Conservation (phyloP, 768 basidiomycete species). For the Boletus huronensis region DNA sequence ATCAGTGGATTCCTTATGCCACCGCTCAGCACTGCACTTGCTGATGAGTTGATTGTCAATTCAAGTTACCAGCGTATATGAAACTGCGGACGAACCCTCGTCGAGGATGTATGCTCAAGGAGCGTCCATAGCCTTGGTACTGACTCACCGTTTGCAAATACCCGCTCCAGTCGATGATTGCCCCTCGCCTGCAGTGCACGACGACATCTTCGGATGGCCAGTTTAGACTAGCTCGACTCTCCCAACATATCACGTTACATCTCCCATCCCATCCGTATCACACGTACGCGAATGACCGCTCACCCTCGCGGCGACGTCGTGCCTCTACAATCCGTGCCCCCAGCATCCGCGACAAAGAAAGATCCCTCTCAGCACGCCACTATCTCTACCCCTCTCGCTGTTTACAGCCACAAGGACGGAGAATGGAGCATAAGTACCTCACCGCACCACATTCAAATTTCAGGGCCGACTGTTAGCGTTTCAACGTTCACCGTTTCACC, state of each 20-base stretch:
- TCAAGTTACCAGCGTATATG: neutral
- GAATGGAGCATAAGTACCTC: neutral
- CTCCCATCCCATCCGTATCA: neutral
- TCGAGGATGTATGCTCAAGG: neutral
- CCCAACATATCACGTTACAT: neutral
- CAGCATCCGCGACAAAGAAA: neutral
- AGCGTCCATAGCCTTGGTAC: neutral
- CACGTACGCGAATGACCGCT: neutral
- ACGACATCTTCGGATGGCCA: neutral
- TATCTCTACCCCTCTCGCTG: neutral
- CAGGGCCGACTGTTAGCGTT: neutral
- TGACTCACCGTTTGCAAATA: neutral
- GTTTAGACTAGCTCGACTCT: neutral
- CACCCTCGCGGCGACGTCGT: conserved; percentile 1
- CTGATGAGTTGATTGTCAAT: neutral
- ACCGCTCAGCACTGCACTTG: neutral
- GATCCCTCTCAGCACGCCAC: neutral
- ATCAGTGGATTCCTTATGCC: neutral
- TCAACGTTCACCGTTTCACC: neutral
- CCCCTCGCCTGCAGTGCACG: neutral
- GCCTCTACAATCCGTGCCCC: neutral
- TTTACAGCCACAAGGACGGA: neutral
- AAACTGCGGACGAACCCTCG: neutral
- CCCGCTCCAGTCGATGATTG: neutral
- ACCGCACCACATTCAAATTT: neutral